phyloP scores from a whole-genome alignment of 495 filamentous ascomycete genomes.

The Cercophora sp. region DNA sequence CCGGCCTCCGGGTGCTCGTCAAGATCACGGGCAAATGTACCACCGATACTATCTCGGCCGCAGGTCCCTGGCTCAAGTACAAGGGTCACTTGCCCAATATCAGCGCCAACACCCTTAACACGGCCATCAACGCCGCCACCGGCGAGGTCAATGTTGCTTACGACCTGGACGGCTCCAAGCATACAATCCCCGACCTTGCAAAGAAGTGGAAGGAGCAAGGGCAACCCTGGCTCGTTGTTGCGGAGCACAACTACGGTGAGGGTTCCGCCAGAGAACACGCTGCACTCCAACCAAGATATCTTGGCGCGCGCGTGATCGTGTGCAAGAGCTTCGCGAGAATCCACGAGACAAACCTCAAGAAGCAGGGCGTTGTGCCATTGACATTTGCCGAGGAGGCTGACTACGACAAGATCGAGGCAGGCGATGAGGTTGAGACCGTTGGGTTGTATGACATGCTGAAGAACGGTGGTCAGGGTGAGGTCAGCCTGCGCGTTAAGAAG shows the following conservation, averaged over 20 bases:
- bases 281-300: slow-evolving; percentile 90
- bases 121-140: slow-evolving; percentile 85
- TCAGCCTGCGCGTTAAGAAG: slow-evolving; percentile 62
- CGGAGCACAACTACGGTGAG: slow-evolving; percentile 97
- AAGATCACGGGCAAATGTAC: slow-evolving; percentile 97
- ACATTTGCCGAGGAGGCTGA: slow-evolving; percentile 84
- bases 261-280: slow-evolving; percentile 93
- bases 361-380: slow-evolving; percentile 93
- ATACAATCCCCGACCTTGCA: slow-evolving; percentile 80
- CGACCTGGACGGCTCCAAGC: slow-evolving; percentile 64
- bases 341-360: slow-evolving; percentile 98
- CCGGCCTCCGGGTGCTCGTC: slow-evolving; percentile 74
- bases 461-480: slow-evolving; percentile 75
- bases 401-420: slow-evolving; percentile 76
- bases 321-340: slow-evolving; percentile 92
- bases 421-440: slow-evolving; percentile 75
- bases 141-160: slow-evolving; percentile 89
- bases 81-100: slow-evolving; percentile 99
- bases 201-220: slow-evolving; percentile 70
- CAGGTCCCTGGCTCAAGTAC: slow-evolving; percentile 97
- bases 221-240: slow-evolving; percentile 83
- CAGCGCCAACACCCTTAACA: slow-evolving; percentile 91
- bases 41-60: slow-evolving; percentile 96
- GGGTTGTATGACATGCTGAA: slow-evolving; percentile 78
- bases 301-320: slow-evolving; percentile 83